These are phyloP conservation scores for Bauhinia variegata DNA, from an alignment of 306 rosid species.

Conservation along the genomic window DNA sequence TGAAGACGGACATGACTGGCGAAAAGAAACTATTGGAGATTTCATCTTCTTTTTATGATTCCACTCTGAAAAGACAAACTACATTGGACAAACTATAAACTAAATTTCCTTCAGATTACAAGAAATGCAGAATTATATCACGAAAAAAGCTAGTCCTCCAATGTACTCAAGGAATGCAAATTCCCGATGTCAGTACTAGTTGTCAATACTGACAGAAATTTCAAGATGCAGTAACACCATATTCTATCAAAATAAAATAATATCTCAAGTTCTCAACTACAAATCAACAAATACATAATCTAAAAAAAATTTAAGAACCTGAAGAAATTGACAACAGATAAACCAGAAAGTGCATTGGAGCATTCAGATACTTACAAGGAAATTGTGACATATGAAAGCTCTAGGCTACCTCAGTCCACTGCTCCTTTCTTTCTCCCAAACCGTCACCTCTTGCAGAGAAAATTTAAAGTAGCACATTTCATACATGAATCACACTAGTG, in stretches of 20 bases:
- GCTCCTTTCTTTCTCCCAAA: constrained; percentile 52
- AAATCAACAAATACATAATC: background rate
- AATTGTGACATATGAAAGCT: constrained; percentile 84
- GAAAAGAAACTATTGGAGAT: background rate
- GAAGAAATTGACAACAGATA: background rate
- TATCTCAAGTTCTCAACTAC: too few relatives aligned
- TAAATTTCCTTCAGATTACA: background rate
- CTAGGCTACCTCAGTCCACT: constrained; percentile 92
- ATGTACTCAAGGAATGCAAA: constrained; percentile 10
- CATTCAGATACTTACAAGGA: constrained; percentile 62
- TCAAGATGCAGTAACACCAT: constrained; percentile 12
- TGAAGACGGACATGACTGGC: background rate
- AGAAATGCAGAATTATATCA: constrained; percentile 6
- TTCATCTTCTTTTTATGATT: too few relatives aligned
- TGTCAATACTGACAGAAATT: background rate
- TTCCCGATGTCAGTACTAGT: background rate
- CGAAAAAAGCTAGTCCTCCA: constrained; percentile 10
- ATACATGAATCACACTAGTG: too few relatives aligned
- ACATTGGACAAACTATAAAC: too few relatives aligned
- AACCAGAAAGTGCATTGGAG: background rate
- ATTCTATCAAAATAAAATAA: background rate
- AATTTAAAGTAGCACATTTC: too few relatives aligned
- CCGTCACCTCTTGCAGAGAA: constrained; percentile 54
- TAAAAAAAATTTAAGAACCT: background rate
- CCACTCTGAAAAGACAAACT: background rate